These are phyloP conservation scores for Dalbergia oliveri DNA, from an alignment of 306 rosid genomes.

Conservation along the genomic window DNA sequence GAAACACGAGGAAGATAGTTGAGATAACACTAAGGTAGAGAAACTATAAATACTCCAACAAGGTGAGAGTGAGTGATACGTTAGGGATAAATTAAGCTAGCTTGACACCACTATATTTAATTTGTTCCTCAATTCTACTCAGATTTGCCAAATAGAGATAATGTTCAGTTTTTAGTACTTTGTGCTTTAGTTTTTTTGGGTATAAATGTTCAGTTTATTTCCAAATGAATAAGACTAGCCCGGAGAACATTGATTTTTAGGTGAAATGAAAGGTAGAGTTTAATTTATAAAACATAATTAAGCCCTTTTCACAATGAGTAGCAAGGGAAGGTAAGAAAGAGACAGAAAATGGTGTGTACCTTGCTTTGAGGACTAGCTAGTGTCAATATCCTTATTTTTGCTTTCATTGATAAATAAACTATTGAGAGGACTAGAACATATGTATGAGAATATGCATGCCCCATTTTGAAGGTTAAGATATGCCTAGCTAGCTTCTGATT, in stretches of 20 bases:
- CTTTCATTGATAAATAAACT: too few relatives aligned
- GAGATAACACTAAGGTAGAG: too few relatives aligned
- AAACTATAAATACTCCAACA: too few relatives aligned
- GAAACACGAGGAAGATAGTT: not conserved
- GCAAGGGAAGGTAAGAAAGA: not conserved
- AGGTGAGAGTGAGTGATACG: not conserved
- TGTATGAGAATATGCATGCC: too few relatives aligned
- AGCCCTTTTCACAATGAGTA: not conserved
- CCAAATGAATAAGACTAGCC: not conserved
- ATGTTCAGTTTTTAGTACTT: not conserved
- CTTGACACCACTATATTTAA: not conserved
- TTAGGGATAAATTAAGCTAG: not conserved
- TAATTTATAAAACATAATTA: not conserved
- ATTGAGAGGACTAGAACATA: too few relatives aligned
- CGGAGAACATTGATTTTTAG: constrained; percentile 2
- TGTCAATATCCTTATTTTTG: too few relatives aligned
- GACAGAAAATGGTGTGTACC: too few relatives aligned
- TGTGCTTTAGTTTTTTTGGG: not conserved
- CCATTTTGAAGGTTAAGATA: too few relatives aligned
- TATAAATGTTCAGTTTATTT: not conserved
- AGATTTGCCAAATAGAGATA: not conserved
- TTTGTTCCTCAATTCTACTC: not conserved
- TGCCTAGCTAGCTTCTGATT: too few relatives aligned
- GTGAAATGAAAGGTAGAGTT: constrained; percentile 16
- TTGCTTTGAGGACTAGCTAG: too few relatives aligned